Percentiles rank a stretch among this genome's conserved stretches.
Evolutionary conservation across 768 basidiomycete species (phyloP).

Genomic region (Trichaptum fuscoviolaceum): DNA sequence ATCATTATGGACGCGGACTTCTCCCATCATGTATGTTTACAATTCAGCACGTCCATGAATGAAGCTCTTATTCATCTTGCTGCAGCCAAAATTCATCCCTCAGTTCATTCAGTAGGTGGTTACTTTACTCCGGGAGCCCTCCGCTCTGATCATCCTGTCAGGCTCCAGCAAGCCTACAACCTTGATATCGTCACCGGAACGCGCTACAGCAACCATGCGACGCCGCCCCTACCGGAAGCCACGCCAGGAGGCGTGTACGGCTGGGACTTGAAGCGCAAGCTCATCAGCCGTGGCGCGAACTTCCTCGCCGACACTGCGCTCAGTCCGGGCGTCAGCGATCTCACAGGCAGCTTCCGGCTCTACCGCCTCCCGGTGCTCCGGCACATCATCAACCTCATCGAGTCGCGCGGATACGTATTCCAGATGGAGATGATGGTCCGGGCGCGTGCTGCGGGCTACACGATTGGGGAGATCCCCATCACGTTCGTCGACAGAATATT

Average conservation of each 20-base stretch:
- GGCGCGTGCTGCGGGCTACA: conserved; percentile 77
- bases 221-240: conserved; percentile 50
- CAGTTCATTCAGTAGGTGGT: conserved; percentile 72
- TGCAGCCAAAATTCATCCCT: conserved; percentile 89
- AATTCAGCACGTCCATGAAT: not conserved
- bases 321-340: conserved; percentile 80
- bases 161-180: conserved; percentile 79
- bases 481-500: conserved; percentile 93
- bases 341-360: conserved; percentile 89
- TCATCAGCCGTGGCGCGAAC: conserved; percentile 86
- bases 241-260: conserved; percentile 84
- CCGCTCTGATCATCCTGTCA: conserved; percentile 22
- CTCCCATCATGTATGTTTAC: conserved; percentile 78
- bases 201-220: conserved; percentile 65
- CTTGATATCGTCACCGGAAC: conserved; percentile 93
- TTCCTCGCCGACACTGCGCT: conserved; percentile 84
- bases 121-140: not conserved
- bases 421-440: conserved; percentile 99
- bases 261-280: conserved; percentile 87
- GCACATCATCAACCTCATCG: conserved; percentile 78
- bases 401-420: conserved; percentile 91
- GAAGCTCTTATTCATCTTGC: not conserved
- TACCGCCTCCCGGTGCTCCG: conserved; percentile 73
- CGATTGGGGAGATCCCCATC: conserved; percentile 87
- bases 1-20: conserved; percentile 98